phyloP scores from a whole-genome alignment of 2,329 filamentous ascomycete species.

The Nigrospora sphaerica region DNA sequence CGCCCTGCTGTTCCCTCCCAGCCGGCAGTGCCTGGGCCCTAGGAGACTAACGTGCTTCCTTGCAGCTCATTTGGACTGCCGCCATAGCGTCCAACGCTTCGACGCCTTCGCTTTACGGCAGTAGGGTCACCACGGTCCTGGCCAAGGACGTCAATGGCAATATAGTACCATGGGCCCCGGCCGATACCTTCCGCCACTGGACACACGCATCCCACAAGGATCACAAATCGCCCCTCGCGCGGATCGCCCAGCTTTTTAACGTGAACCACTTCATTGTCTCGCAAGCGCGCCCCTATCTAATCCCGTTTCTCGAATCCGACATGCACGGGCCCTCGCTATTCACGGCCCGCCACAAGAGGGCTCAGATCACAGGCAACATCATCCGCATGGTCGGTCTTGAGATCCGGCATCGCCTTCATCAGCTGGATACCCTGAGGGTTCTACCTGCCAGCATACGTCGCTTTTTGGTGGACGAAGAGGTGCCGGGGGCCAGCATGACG shows the following conservation, averaged over 20 bases:
- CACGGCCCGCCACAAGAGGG: conserved; percentile 50
- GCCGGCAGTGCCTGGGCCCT: background rate
- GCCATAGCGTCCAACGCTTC: conserved; percentile 70
- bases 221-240: conserved; percentile 51
- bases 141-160: conserved; percentile 71
- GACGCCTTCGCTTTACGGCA: conserved; percentile 57
- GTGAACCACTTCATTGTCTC: conserved; percentile 94
- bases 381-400: conserved; percentile 68
- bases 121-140: conserved; percentile 57
- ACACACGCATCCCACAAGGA: conserved; percentile 59
- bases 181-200: conserved; percentile 62
- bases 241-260: conserved; percentile 79
- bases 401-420: conserved; percentile 70
- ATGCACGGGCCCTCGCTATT: conserved; percentile 66
- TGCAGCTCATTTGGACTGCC: conserved; percentile 70
- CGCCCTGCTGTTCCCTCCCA: no score
- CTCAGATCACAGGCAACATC: conserved; percentile 49
- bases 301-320: conserved; percentile 76
- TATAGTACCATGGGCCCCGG: conserved; percentile 67
- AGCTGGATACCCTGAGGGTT: conserved; percentile 70
- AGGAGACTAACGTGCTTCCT: background rate
- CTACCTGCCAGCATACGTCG: conserved; percentile 64
- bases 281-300: conserved; percentile 82
- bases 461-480: conserved; percentile 75
- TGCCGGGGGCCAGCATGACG: conserved; percentile 71